Base-by-base conservation (phyloP, 2,329 filamentous ascomycete genomes). In the Rosellinia necatrix region DNA sequence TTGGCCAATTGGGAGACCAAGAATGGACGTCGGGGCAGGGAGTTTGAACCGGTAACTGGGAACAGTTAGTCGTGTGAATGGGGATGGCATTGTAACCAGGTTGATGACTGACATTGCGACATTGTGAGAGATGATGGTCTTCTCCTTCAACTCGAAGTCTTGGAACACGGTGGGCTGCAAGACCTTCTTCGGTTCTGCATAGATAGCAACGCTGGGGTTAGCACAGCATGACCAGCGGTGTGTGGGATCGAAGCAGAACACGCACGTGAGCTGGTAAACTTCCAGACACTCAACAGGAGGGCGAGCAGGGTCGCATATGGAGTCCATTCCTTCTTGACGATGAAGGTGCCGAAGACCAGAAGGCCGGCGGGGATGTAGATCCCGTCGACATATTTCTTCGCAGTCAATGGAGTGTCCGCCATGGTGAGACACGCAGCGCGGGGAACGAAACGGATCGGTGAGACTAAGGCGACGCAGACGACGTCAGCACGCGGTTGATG, bases 1-100 rank as follows among this genome's bases (percentile, higher is more conserved):
- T 80, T 99, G 94, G 71, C 94, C 94, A 78, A 97, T 97, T 65
- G 94, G 93, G 38, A 97, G 89, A 70, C 94, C 94, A 69, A 97
- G 90, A 73, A 97, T 91, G 65, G 90, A 85, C 67, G 80, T 88
- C 35, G 87, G 78, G 48, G 81, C 81, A 54, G 92, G 92, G 35
- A 99, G 90, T 63, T 83, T 82, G 79, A 97, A 97, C 70, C 94
- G 92, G 82, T 97, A 99, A 79, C 88, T 91, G 38, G n/a, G 35
- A 43, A 25, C 6, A 35, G 51, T 60, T n/a, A 60, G 51, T 37
- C 49, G 29, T 29, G 29, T 25, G 2, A 35, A 35, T 32, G n/a
- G 19, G 27, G 3, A 44, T 37, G 17, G 5, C 9, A 25, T 27
- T 13, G 27, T 9, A 9, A 30, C 15, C 35, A 21, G 8, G 50